Evolutionary conservation across 352 stramenopile genomes (phyloP).

Genomic region (Pythium myriotylum): DNA sequence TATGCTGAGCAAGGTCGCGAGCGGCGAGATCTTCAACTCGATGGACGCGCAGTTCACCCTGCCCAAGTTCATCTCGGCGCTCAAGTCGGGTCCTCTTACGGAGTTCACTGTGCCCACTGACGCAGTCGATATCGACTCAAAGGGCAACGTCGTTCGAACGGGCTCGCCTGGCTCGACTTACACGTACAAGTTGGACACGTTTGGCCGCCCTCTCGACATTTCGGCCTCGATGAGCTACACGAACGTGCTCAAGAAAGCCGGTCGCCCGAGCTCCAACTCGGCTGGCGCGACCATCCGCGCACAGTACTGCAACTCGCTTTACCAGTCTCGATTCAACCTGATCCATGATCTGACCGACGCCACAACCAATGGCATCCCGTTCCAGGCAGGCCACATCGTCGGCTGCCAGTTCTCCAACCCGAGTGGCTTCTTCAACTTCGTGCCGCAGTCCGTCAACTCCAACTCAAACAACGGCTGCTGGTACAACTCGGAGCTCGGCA

Average conservation of each 20-base stretch:
- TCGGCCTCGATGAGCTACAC: conserved; percentile 25
- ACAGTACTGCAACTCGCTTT: conserved; percentile 37
- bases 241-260: conserved; percentile 33
- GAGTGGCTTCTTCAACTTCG: conserved; percentile 45
- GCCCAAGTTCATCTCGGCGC: conserved; percentile 24
- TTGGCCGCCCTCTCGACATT: conserved; percentile 25
- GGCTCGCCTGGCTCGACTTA: conserved; percentile 30
- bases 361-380: conserved; percentile 24
- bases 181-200: conserved; percentile 28
- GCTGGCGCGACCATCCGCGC: conserved; percentile 30
- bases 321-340: conserved; percentile 38
- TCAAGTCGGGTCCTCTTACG: conserved; percentile 11
- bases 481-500: conserved; percentile 40
- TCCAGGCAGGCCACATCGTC: conserved; percentile 36
- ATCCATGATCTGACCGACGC: conserved; percentile 35
- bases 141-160: conserved; percentile 33
- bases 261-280: conserved; percentile 25
- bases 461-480: conserved; percentile 42
- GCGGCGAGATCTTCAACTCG: conserved; percentile 41
- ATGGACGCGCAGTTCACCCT: conserved; percentile 41
- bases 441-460: conserved; percentile 37
- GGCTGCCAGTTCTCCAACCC: conserved; percentile 43
- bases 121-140: conserved; percentile 33
- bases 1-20: conserved; percentile 34
- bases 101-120: conserved; percentile 28